phyloP scores from a whole-genome alignment of 148 eudicot genomes.

The Linanthus parryae region DNA sequence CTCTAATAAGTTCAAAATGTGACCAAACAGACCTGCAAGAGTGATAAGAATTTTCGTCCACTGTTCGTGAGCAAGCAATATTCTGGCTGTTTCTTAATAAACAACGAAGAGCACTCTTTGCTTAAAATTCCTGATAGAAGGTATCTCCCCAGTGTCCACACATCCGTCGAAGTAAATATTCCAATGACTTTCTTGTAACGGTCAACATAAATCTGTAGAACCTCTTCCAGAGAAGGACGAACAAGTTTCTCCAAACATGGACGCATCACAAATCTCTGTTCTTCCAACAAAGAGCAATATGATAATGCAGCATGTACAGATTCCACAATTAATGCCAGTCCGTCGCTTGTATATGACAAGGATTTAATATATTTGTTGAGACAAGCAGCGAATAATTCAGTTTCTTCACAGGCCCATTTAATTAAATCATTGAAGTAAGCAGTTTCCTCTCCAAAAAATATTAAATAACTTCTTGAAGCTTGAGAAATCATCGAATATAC shows the following conservation, averaged over 20 bases:
- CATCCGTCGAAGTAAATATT: constrained; percentile 31
- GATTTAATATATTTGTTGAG: constrained; percentile 22
- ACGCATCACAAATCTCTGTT: constrained; percentile 19
- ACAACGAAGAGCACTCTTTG: constrained; percentile 12
- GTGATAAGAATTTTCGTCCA: constrained; percentile 35
- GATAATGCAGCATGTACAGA: constrained; percentile 33
- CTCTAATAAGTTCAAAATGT: not conserved
- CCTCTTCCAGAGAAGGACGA: constrained; percentile 31
- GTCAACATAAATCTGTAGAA: constrained; percentile 23
- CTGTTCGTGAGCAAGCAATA: constrained; percentile 41
- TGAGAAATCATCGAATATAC: constrained; percentile 37
- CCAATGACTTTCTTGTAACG: constrained; percentile 35
- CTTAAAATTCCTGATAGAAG: constrained; percentile 26
- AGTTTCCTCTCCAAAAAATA: constrained; percentile 27
- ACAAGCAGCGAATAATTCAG: constrained; percentile 27
- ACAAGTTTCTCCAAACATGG: constrained; percentile 26
- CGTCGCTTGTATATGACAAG: constrained; percentile 29
- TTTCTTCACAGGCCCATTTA: constrained; percentile 37
- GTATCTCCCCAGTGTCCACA: constrained; percentile 34
- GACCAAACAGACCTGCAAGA: constrained; percentile 35
- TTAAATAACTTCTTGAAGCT: constrained; percentile 26
- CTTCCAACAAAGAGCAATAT: constrained; percentile 42
- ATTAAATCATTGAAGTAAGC: constrained; percentile 21
- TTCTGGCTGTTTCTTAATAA: constrained; percentile 20
- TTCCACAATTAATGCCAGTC: constrained; percentile 27